phyloP scores from a whole-genome alignment of 2,329 filamentous ascomycete genomes.

The Drechslerella stenobrocha region DNA sequence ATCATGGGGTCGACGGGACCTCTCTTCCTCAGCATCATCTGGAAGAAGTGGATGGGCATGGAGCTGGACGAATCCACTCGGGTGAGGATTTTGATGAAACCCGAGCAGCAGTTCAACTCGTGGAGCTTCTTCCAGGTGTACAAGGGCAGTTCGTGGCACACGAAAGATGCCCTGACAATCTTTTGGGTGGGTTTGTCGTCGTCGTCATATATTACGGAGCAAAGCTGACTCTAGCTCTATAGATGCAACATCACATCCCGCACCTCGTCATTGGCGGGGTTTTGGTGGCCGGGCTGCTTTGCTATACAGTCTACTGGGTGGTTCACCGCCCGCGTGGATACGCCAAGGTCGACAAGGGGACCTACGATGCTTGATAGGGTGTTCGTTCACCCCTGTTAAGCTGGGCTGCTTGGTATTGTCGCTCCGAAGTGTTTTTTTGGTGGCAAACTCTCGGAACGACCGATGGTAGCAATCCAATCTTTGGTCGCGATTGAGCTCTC shows the following conservation, averaged over 20 bases:
- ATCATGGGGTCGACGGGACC: conserved; percentile 80
- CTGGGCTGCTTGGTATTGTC: neutral
- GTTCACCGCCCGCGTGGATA: conserved; percentile 36
- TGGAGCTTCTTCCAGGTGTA: conserved; percentile 73
- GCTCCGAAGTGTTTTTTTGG: neutral
- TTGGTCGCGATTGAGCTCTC: neutral
- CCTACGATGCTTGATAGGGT: conserved; percentile 30
- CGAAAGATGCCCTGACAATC: conserved; percentile 58
- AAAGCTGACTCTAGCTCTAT: conserved; percentile 2
- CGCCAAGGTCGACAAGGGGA: conserved; percentile 35
- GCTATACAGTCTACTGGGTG: conserved; percentile 42
- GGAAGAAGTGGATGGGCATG: conserved; percentile 70
- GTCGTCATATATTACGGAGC: neutral
- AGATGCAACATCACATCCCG: conserved; percentile 45
- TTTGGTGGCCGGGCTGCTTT: conserved; percentile 21
- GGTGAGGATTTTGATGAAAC: conserved; percentile 69
- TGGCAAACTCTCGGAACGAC: too few relatives aligned
- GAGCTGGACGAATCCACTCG: conserved; percentile 60
- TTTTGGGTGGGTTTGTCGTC: conserved; percentile 57
- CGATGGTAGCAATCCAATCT: neutral
- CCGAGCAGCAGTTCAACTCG: conserved; percentile 65
- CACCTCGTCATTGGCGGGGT: conserved; percentile 31
- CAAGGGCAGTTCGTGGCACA: conserved; percentile 60
- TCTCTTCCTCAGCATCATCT: conserved; percentile 73
- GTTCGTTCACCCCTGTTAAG: neutral